Percentiles rank a stretch among this genome's conserved stretches.
phyloP scores from a whole-genome alignment of 2,329 filamentous ascomycete genomes.

The Fusarium odoratissimum region DNA sequence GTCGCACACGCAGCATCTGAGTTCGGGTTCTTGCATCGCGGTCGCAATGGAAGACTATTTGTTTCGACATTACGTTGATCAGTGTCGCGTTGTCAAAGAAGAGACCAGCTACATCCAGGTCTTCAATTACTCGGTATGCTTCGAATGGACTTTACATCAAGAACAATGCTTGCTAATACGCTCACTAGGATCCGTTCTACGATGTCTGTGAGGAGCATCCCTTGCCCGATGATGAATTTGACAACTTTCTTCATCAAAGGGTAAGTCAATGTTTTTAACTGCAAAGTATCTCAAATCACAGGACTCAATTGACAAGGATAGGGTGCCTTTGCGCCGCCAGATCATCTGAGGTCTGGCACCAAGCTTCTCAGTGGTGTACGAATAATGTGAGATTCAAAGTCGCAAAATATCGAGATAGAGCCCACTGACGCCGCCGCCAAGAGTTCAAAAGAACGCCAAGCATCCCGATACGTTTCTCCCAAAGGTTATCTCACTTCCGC shows the following conservation, averaged over 20 bases:
- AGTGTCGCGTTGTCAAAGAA: slow-evolving; percentile 63
- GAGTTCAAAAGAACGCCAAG: slow-evolving; percentile 66
- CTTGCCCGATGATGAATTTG: slow-evolving; percentile 65
- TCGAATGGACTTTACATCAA: neutral
- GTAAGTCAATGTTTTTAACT: slow-evolving; percentile 51
- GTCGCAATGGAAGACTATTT: slow-evolving; percentile 68
- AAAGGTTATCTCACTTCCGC: slow-evolving; percentile 64
- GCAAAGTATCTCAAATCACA: neutral
- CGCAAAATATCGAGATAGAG: neutral
- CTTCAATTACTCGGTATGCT: slow-evolving; percentile 67
- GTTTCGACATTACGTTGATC: slow-evolving; percentile 61
- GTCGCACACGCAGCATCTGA: neutral
- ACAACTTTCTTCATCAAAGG: slow-evolving; percentile 64
- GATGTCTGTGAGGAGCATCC: slow-evolving; percentile 64
- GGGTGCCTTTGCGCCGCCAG: slow-evolving; percentile 64
- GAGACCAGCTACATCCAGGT: slow-evolving; percentile 68
- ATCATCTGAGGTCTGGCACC: slow-evolving; percentile 55
- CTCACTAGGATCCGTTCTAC: slow-evolving; percentile 60
- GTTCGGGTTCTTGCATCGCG: neutral
- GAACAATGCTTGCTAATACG: neutral
- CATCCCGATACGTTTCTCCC: slow-evolving; percentile 69
- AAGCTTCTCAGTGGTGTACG: slow-evolving; percentile 63
- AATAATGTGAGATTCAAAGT: slow-evolving; percentile 60
- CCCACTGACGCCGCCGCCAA: slow-evolving; percentile 43
- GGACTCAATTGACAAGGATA: slow-evolving; percentile 44